Base-by-base conservation (phyloP, 2,329 filamentous ascomycete species). In the Xylaria hypoxylon region DNA sequence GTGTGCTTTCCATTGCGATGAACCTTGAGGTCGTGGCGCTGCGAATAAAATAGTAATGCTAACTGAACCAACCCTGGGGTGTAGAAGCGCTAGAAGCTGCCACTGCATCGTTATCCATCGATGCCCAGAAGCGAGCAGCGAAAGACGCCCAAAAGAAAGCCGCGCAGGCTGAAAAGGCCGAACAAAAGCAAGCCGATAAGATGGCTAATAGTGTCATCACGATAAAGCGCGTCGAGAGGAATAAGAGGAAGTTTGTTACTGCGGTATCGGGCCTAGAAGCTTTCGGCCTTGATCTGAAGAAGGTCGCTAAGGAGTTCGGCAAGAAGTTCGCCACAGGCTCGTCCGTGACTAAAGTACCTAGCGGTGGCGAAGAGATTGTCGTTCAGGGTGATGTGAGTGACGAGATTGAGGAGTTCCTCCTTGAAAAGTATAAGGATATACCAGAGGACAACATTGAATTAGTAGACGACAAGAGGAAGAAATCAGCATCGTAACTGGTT, bases 321-420 rank as follows among this genome's bases (percentile, higher is more conserved):
- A 99, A 98, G 87, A 98, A 97, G 82, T 98, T 99, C 77, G 96
- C 96, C 33, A 98, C 96, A 10, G 96, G 96, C 0, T 91, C 90
- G 17, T 94, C 91, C 50, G 96, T 99, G 50, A 98, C 95, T 8
- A 97, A 97, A 82, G 87, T 92, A 1, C 87, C 93, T 0, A 90
- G 89, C 62, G 93, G 93, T 24, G 92, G 92, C 19, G 96, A 99
- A 81, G 96, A 98, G 82, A 98, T 99, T 78, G 96, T 97, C 4
- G 93, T 99, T 22, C 96, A 99, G 82, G 96, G 96, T 38, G 96
- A 99, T 81, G 90, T 99, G 69, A 97, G 94, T 79, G 92, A 96
- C 75, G 96, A 99, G 81, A 90, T 99, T 70, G 88, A 92, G 76
- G 96, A 98, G 78, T 97, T 95, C 82, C 81, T 99, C 76, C 78